Conservation (phyloP, 495 filamentous ascomycete species). For the Aspergillus bridgeri region DNA sequence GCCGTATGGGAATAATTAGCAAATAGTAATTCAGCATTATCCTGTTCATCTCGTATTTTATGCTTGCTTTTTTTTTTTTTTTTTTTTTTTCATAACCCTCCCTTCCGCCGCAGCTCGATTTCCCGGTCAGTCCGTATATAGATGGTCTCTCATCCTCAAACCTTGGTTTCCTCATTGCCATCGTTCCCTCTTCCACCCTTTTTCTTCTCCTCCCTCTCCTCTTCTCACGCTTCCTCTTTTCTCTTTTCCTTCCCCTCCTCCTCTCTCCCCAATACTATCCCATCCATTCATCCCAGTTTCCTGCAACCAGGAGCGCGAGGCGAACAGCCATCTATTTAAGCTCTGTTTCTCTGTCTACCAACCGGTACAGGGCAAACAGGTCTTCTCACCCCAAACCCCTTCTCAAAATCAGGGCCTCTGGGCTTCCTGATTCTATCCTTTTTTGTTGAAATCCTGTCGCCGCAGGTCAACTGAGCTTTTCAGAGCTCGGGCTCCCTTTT, state of each 20-base stretch:
- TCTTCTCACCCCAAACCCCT: not conserved
- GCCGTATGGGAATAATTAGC: not conserved
- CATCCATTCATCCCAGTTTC: not conserved
- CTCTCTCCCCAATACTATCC: not conserved
- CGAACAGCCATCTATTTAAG: not conserved
- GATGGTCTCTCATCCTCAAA: not conserved
- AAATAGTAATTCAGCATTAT: not conserved
- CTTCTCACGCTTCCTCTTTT: not conserved
- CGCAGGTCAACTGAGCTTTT: conserved; percentile 8
- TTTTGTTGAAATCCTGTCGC: conserved; percentile 7
- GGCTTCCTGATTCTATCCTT: not conserved
- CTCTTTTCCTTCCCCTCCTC: not conserved
- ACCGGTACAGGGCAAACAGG: not conserved
- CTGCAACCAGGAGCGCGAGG: not conserved
- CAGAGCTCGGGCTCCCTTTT: conserved; percentile 5
- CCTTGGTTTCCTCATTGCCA: conserved; percentile 3
- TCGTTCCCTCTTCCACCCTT: not conserved
- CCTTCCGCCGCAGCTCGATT: not conserved
- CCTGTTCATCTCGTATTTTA: not conserved
- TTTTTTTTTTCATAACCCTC: not conserved
- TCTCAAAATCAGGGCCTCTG: not conserved
- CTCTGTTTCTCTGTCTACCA: not conserved
- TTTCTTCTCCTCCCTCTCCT: not conserved
- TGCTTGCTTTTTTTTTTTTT: not conserved
- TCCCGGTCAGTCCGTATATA: not conserved